Base-by-base conservation (phyloP, 768 basidiomycete species). In the Rhodotorula paludigena region DNA sequence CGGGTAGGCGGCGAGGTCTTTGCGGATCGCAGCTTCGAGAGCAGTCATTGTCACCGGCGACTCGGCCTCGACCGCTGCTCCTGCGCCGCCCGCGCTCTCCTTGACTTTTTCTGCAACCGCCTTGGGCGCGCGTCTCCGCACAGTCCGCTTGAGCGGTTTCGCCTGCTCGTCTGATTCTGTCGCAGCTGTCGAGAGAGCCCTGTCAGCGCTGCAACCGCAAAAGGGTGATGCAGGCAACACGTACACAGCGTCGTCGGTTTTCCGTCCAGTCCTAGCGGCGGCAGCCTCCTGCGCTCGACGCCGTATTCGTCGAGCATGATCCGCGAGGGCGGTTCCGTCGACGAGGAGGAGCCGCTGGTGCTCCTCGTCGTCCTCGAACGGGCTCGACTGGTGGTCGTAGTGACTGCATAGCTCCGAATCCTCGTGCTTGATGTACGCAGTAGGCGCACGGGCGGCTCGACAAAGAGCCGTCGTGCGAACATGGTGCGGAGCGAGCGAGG, bases 1-100 rank as follows among this genome's bases (percentile, higher is more conserved):
- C 30, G 93, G 89, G 75, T 91, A 96, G 54, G 80, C 84, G 47
- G 81, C 79, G 28, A 89, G 81, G 75, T 96, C 91, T 33, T 83
- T 78, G 69, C 84, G 81, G 39, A 97, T 87, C 71, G 86, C 87
- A 51, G 77, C 81, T 5, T 90, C 87, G 30, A 94, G 82, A 54
- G 82, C 78, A 33, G 82, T 85, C 58, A 60, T 32, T 8, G 10
- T 14, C 4, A 4, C 33, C 10, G 33, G 54, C 10, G 52, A 36
- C 35, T 21, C 52, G 3, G 36, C 25, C 23, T 35, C 33, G 8
- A 2, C 28, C 32, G 28, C 49, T 3, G 30, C 28, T 51, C 10
- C 30, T 32, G 28, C 28, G 30, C 3, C 49, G 5, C 32, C 30
- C 6, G 2, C 28, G 49, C 30, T 14, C 5, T 33, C 49, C 9